A percentile compares a stretch with the other conserved stretches of the same genome.
Conservation (phyloP, 495 filamentous ascomycete species). For the Cercophora scortea region DNA sequence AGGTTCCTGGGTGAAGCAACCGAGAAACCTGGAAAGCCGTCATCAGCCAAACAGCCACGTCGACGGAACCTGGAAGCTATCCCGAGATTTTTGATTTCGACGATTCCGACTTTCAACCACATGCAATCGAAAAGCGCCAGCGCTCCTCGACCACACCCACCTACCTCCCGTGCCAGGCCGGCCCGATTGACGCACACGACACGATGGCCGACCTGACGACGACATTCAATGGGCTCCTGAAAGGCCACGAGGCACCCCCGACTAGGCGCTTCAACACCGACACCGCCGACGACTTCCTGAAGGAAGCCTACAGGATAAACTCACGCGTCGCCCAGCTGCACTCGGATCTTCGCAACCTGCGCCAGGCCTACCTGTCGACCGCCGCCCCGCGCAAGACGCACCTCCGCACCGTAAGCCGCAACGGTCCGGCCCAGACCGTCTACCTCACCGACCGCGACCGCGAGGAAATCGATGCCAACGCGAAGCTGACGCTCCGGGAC, state of each 20-base stretch:
- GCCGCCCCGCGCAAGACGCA: conserved; percentile 43
- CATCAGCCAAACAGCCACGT: not conserved
- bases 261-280: conserved; percentile 38
- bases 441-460: conserved; percentile 60
- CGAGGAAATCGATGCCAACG: conserved; percentile 75
- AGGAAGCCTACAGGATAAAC: conserved; percentile 93
- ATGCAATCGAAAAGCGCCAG: not conserved
- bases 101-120: too few species aligned
- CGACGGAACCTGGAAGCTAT: too few species aligned
- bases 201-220: conserved; percentile 66
- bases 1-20: too few species aligned
- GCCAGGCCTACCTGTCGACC: conserved; percentile 85
- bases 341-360: conserved; percentile 68
- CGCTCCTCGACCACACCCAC: not conserved
- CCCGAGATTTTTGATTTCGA: too few species aligned
- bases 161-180: conserved; percentile 1
- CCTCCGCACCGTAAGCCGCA: conserved; percentile 22
- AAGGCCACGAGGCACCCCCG: conserved; percentile 40
- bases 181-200: not conserved
- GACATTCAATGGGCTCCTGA: conserved; percentile 60
- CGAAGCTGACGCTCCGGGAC: conserved; percentile 74
- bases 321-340: conserved; percentile 72
- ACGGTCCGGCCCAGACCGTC: conserved; percentile 26
- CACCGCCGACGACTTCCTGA: conserved; percentile 77
- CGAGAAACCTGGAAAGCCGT: too few species aligned